phyloP scores from a whole-genome alignment of 73 alveolate genomes.

The Paraurostyla sp. region DNA sequence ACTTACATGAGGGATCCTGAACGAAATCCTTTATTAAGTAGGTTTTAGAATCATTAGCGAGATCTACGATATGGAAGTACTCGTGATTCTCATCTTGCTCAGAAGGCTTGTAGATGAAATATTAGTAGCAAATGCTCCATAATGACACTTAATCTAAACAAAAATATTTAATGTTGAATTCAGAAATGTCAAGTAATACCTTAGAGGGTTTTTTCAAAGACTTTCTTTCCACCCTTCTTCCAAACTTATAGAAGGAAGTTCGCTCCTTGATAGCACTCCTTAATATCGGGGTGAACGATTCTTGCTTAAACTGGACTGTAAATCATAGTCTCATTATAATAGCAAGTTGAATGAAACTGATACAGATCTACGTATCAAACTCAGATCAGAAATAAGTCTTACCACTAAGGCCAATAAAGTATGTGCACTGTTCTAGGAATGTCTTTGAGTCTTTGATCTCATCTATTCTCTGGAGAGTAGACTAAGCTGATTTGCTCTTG shows the following conservation, averaged over 20 bases:
- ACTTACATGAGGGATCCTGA: constrained; percentile 20
- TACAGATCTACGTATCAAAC: background rate
- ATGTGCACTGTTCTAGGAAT: constrained; percentile 50
- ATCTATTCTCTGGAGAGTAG: constrained; percentile 25
- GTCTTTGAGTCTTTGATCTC: constrained; percentile 17
- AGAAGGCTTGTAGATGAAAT: constrained; percentile 52
- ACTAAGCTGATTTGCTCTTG: too few species aligned
- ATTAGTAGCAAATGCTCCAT: constrained; percentile 13
- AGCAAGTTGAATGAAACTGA: constrained; percentile 51
- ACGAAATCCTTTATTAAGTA: background rate
- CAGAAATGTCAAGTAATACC: background rate
- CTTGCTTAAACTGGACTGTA: constrained; percentile 40
- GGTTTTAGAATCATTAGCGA: background rate
- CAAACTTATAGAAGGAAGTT: constrained; percentile 50
- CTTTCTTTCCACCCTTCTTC: constrained; percentile 45
- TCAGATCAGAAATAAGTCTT: background rate
- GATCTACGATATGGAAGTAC: constrained; percentile 26
- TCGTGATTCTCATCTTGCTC: constrained; percentile 8
- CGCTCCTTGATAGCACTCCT: background rate
- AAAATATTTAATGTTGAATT: background rate
- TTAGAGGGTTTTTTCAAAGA: constrained; percentile 13
- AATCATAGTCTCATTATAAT: constrained; percentile 46
- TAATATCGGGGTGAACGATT: constrained; percentile 21
- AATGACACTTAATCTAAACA: background rate
- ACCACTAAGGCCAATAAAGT: constrained; percentile 45